Conservation (phyloP, 169 alveolate species). For the Babesia bigemina region DNA sequence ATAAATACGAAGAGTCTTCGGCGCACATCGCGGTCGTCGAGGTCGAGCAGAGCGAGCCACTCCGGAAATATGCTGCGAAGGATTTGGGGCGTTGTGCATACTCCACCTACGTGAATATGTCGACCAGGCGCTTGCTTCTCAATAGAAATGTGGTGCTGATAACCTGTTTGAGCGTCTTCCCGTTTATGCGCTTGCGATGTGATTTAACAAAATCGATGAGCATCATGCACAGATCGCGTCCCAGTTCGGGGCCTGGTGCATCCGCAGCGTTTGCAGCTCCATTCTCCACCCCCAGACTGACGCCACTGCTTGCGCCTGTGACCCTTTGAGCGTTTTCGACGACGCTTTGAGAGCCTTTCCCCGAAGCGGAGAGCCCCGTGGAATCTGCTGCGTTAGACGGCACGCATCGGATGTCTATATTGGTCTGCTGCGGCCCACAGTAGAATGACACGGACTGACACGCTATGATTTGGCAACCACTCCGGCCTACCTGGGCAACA, state of each 20-base stretch:
- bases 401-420: conserved; percentile 3
- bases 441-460: conserved; percentile 21
- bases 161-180: conserved; percentile 41
- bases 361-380: neutral
- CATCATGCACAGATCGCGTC: conserved; percentile 39
- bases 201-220: conserved; percentile 43
- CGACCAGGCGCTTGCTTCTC: conserved; percentile 52
- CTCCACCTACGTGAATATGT: conserved; percentile 40
- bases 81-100: neutral
- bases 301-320: neutral
- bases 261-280: neutral
- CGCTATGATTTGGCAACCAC: neutral
- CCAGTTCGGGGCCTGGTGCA: neutral
- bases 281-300: neutral
- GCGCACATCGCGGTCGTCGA: conserved; percentile 54
- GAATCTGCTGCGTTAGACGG: conserved; percentile 6
- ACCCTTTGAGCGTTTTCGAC: neutral
- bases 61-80: conserved; percentile 36
- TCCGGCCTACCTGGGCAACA: conserved; percentile 39
- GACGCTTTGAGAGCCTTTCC: neutral
- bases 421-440: neutral
- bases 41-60: conserved; percentile 60
- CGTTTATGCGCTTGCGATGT: conserved; percentile 41
- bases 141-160: conserved; percentile 53
- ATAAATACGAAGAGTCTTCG: conserved; percentile 43